A percentile compares a stretch with the other conserved stretches of the same genome.
phyloP scores from a whole-genome alignment of 495 filamentous ascomycete genomes.

The Penicillium mononematosum region DNA sequence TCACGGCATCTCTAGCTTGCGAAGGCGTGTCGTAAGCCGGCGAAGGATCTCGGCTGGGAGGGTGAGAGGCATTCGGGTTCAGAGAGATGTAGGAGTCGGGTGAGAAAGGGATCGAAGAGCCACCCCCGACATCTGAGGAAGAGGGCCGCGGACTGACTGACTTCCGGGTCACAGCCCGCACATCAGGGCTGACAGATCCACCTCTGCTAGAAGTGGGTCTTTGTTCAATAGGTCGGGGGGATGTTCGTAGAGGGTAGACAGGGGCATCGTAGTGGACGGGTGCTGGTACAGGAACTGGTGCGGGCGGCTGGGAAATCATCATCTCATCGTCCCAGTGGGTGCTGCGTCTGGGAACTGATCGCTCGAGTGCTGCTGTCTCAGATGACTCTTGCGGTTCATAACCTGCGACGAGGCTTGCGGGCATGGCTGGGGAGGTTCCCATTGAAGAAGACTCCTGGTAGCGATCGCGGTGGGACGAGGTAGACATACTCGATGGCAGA shows the following conservation, averaged over 20 bases:
- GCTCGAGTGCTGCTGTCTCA: conserved; percentile 38
- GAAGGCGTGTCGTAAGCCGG: conserved; percentile 46
- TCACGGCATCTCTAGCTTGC: conserved; percentile 39
- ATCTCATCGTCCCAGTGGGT: conserved; percentile 34
- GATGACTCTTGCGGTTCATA: conserved; percentile 63
- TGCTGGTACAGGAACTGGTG: conserved; percentile 22
- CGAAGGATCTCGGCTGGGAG: conserved; percentile 30
- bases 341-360: conserved; percentile 28
- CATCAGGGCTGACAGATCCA: conserved; percentile 60
- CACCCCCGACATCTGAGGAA: conserved; percentile 47
- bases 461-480: conserved; percentile 7
- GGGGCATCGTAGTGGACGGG: conserved; percentile 28
- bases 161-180: conserved; percentile 60
- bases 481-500: conserved; percentile 39
- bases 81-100: conserved; percentile 70
- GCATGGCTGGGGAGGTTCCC: conserved; percentile 52
- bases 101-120: conserved; percentile 74
- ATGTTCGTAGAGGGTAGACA: conserved; percentile 40
- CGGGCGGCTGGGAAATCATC: conserved; percentile 26
- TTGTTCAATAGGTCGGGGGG: conserved; percentile 31
- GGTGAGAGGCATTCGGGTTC: conserved; percentile 43
- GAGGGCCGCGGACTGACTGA: conserved; percentile 74
- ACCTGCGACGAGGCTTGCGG: conserved; percentile 67
- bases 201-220: conserved; percentile 22
- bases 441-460: conserved; percentile 9